Base-by-base conservation (phyloP, 352 stramenopile genomes). In the Paralagenidium karlingii region DNA sequence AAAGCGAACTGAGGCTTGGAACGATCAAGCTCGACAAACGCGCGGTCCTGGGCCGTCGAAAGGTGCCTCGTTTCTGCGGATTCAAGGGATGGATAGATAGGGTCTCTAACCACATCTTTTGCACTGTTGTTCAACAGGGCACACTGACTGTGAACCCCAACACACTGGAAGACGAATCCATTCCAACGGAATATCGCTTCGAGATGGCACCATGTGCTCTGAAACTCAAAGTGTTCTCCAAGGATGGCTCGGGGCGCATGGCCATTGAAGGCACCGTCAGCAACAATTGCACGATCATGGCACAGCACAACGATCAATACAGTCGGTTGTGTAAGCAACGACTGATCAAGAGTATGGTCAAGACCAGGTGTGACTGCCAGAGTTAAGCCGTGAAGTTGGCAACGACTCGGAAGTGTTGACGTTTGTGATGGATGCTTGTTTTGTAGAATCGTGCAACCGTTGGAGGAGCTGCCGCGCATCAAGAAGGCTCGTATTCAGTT, bases 261-360 rank as follows among this genome's bases (percentile, higher is more conserved):
- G 78, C 78, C 16, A 82, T 91, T 36, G 78, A 91, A 55, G 78
- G 78, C 34, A 86, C 70, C 0, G 70, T 91, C 25, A 91, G 80
- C 55, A 79, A 87, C 44, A 88, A 64, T 55, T 88, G 78, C 57
- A 83, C 68, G 37, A 62, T 91, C 49, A 84, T 89, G 65, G 74
- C 78, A 19, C 69, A 86, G 49, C 68, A 62, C 21, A 87, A 87
- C 38, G 74, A 84, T 43, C 63, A 84, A 45, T 91, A 91, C 60
- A 87, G 69, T 48, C 83, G 82, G 36, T 61, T 87, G 51, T 79
- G 70, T 53, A 84, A 85, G 51, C 67, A 88, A 43, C 68, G 78
- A 5, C 45, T 88, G 47, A 82, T 89, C 49, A 88, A 87, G 47
- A 85, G 74, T 27, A 89, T 91, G 77, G 66, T 84, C 44, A 84